phyloP scores from a whole-genome alignment of 352 stramenopile species.

The Pythium rhizo-oryzae region DNA sequence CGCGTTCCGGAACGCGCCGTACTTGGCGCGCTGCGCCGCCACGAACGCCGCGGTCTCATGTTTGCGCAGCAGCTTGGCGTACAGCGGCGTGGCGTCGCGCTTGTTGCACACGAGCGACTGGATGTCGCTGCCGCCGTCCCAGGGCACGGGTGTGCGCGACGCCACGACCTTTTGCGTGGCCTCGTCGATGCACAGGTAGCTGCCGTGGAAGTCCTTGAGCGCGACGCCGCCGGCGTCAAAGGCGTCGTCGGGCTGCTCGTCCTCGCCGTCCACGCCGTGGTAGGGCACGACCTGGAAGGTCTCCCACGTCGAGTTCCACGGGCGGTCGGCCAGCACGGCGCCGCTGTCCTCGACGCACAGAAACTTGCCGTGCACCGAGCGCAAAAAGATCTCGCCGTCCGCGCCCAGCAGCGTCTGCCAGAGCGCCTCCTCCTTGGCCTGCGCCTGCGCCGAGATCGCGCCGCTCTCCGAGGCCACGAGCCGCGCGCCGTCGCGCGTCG shows the following conservation, averaged over 20 bases:
- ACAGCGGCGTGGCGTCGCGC: conserved; percentile 44
- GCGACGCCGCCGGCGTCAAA: conserved; percentile 66
- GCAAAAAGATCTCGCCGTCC: conserved; percentile 66
- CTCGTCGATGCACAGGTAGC: conserved; percentile 73
- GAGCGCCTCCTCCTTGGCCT: conserved; percentile 40
- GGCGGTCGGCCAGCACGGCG: conserved; percentile 69
- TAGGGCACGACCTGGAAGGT: conserved; percentile 85
- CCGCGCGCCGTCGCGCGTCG: conserved; percentile 64
- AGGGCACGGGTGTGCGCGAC: conserved; percentile 57
- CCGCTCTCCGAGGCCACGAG: conserved; percentile 73
- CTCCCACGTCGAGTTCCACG: conserved; percentile 84
- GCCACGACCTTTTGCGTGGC: conserved; percentile 42
- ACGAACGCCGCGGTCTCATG: conserved; percentile 68
- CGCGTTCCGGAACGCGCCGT: conserved; percentile 53
- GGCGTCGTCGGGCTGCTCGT: too few relatives aligned
- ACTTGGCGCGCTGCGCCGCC: conserved; percentile 45
- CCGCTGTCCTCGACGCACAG: conserved; percentile 80
- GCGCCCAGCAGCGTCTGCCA: conserved; percentile 76
- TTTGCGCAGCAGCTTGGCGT: conserved; percentile 75
- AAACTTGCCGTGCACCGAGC: conserved; percentile 83
- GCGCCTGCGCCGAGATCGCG: conserved; percentile 34
- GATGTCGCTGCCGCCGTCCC: conserved; percentile 66
- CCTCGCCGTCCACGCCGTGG: conserved; percentile 19
- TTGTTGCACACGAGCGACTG: conserved; percentile 83
- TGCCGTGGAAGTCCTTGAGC: conserved; percentile 78